A percentile compares a stretch with the other conserved stretches of the same genome.
These are phyloP conservation scores for Collybiopsis luxurians DNA, from an alignment of 768 basidiomycete species.

Conservation along the genomic window DNA sequence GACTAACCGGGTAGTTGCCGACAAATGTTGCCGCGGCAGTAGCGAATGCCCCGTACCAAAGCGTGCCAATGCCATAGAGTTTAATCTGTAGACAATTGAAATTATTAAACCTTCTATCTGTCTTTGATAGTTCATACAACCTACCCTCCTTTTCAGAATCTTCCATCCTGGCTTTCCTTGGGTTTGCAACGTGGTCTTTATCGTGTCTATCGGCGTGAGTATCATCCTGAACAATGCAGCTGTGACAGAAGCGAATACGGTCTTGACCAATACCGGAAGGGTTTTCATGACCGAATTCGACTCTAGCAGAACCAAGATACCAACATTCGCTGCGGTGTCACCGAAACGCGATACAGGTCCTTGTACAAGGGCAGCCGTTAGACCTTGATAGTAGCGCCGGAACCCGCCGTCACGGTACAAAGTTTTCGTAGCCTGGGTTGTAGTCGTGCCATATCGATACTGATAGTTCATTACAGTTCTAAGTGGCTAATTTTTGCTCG, in stretches of 20 bases:
- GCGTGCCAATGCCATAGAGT: slow-evolving; percentile 67
- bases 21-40: slow-evolving; percentile 94
- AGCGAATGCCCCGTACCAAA: slow-evolving; percentile 92
- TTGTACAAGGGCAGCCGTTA: slow-evolving; percentile 82
- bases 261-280: slow-evolving; percentile 68
- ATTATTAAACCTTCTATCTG: background rate
- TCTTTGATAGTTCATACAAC: slow-evolving; percentile 11
- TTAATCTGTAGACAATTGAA: slow-evolving; percentile 48
- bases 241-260: slow-evolving; percentile 71
- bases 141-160: slow-evolving; percentile 65
- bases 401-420: slow-evolving; percentile 80
- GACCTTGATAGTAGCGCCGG: slow-evolving; percentile 85
- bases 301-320: slow-evolving; percentile 81
- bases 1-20: slow-evolving; percentile 78
- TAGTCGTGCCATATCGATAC: slow-evolving; percentile 83
- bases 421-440: slow-evolving; percentile 58
- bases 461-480: slow-evolving; percentile 99
- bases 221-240: slow-evolving; percentile 88
- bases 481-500: slow-evolving; percentile 54
- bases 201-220: slow-evolving; percentile 89
- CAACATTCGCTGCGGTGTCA: slow-evolving; percentile 93
- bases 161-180: slow-evolving; percentile 70
- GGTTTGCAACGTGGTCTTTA: slow-evolving; percentile 96
- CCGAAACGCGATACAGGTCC: slow-evolving; percentile 86
- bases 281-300: slow-evolving; percentile 69